A percentile compares a stretch with the other conserved stretches of the same genome.
phyloP scores from a whole-genome alignment of 2,329 filamentous ascomycete species.

The Neurospora sp. region DNA sequence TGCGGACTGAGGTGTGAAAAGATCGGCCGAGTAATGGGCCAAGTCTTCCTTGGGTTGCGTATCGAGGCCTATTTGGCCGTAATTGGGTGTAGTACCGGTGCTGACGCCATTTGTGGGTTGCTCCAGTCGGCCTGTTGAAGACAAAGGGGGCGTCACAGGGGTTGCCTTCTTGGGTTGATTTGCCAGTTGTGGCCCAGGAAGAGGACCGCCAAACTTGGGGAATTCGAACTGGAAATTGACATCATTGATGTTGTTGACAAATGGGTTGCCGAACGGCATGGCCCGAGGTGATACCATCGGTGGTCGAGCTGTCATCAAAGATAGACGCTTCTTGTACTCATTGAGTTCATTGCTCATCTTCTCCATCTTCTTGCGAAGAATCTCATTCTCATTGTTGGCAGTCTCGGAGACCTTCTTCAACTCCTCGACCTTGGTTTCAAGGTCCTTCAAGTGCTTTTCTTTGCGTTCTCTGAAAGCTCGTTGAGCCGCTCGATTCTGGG shows the following conservation, averaged over 20 bases:
- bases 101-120: constrained; percentile 22
- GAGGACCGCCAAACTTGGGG: constrained; percentile 70
- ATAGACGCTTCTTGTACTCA: constrained; percentile 83
- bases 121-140: constrained; percentile 23
- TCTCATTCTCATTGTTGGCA: constrained; percentile 74
- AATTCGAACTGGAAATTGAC: constrained; percentile 94
- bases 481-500: constrained; percentile 87
- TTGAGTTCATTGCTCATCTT: constrained; percentile 74
- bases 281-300: constrained; percentile 17
- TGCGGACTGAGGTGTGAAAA: constrained; percentile 48
- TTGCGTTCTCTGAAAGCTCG: constrained; percentile 90
- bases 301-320: constrained; percentile 37
- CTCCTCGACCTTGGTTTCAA: constrained; percentile 68
- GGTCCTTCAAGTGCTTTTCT: constrained; percentile 78
- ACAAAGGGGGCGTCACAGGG: constrained; percentile 4
- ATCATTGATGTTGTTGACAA: constrained; percentile 52
- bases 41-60: constrained; percentile 37
- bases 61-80: constrained; percentile 23
- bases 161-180: constrained; percentile 14
- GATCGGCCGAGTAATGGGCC: constrained; percentile 39
- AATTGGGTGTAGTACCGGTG: constrained; percentile 26
- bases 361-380: constrained; percentile 79
- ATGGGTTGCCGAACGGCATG: constrained; percentile 35
- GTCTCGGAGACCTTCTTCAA: constrained; percentile 74
- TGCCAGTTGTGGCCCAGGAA: constrained; percentile 38